Evolutionary conservation across 345 rosid species (phyloP).

Genomic region (Eucalyptus sp.): DNA sequence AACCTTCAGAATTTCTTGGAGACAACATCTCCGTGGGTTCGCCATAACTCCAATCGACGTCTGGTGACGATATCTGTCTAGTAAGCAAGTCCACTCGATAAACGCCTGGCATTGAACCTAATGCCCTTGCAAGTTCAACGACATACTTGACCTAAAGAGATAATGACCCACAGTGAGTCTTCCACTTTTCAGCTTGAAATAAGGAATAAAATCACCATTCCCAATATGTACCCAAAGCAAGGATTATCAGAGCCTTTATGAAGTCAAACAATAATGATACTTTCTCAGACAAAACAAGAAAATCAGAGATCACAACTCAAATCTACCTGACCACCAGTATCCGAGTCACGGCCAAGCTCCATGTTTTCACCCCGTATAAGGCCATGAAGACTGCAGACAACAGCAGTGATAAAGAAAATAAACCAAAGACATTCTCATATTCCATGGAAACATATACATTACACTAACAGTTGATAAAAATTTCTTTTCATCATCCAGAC

Average conservation of each 20-base stretch:
- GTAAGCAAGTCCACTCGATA: slow-evolving; percentile 46
- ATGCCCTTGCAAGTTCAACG: slow-evolving; percentile 49
- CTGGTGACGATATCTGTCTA: slow-evolving; percentile 40
- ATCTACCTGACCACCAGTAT: slow-evolving; percentile 13
- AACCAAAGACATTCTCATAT: neutral
- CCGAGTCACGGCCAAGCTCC: slow-evolving; percentile 54
- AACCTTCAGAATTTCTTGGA: slow-evolving; percentile 60
- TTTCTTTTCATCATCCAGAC: neutral
- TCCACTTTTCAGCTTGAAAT: neutral
- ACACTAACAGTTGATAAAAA: neutral
- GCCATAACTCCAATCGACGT: slow-evolving; percentile 79
- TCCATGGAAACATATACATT: neutral
- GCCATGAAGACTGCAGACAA: slow-evolving; percentile 37
- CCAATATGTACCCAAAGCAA: neutral
- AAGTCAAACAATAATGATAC: neutral
- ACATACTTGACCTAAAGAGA: slow-evolving; percentile 33
- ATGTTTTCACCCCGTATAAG: slow-evolving; percentile 26
- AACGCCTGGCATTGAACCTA: slow-evolving; percentile 48
- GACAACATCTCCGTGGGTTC: slow-evolving; percentile 92
- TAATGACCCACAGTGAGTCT: neutral
- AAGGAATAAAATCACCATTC: neutral
- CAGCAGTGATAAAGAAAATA: neutral
- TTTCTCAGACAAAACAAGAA: neutral
- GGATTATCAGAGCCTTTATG: neutral
- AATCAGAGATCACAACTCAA: neutral